Conservation (phyloP, 1,284 basidiomycete species). For the Entoloma clypeatum region DNA sequence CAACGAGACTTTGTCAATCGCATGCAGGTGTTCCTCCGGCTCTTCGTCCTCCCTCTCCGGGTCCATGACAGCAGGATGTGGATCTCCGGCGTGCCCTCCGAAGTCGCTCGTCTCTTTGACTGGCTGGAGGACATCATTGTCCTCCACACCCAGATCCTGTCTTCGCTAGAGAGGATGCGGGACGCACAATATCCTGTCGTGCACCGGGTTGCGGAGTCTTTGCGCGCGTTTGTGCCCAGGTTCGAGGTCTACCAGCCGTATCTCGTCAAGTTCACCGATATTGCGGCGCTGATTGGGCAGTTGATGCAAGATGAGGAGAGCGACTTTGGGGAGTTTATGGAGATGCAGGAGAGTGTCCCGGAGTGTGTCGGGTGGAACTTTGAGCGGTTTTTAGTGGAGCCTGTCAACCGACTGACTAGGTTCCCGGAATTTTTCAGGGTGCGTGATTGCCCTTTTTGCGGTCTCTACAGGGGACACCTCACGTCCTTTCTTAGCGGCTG, state of each 20-base stretch:
- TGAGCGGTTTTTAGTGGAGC: constrained; percentile 68
- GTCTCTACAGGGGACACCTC: neutral
- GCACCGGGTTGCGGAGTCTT: constrained; percentile 49
- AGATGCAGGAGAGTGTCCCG: constrained; percentile 59
- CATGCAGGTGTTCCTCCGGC: constrained; percentile 57
- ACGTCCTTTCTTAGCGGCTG: constrained; percentile 38
- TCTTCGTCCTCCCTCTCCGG: constrained; percentile 76
- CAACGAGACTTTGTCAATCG: constrained; percentile 69
- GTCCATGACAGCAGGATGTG: constrained; percentile 63
- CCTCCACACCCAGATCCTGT: constrained; percentile 63
- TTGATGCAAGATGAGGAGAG: constrained; percentile 50
- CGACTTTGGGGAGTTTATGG: constrained; percentile 83
- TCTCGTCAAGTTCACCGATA: constrained; percentile 66
- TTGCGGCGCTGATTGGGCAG: constrained; percentile 51
- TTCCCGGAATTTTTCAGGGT: constrained; percentile 78
- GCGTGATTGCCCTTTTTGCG: constrained; percentile 27
- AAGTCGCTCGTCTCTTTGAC: constrained; percentile 71
- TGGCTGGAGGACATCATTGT: constrained; percentile 83
- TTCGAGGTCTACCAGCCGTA: constrained; percentile 86
- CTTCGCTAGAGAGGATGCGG: constrained; percentile 45
- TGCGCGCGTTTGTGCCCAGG: constrained; percentile 58
- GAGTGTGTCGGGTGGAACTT: constrained; percentile 61
- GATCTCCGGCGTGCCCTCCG: constrained; percentile 73
- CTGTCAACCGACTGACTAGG: constrained; percentile 66
- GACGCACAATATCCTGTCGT: constrained; percentile 45